phyloP scores from a whole-genome alignment of 108 stramenopile genomes.

The Skeletonema potamos region DNA sequence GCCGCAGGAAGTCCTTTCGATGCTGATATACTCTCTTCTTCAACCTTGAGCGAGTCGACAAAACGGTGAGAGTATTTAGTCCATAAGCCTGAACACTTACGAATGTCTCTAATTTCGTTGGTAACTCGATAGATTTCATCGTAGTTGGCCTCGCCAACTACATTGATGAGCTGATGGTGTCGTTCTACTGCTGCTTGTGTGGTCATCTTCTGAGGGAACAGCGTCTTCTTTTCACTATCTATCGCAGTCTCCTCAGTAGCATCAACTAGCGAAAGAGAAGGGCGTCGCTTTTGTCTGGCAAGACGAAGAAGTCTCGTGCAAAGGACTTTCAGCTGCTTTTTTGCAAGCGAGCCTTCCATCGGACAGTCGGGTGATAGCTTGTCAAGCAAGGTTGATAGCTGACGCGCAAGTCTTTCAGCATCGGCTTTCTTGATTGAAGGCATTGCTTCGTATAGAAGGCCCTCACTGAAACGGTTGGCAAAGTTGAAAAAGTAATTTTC shows the following conservation, averaged over 20 bases:
- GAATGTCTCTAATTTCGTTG: slow-evolving; percentile 22
- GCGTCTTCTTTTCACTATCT: background rate
- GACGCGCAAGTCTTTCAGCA: slow-evolving; percentile 14
- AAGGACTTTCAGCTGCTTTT: background rate
- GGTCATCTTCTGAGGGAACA: background rate
- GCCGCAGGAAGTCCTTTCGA: slow-evolving; percentile 2
- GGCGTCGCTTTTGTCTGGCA: background rate
- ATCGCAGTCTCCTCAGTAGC: background rate
- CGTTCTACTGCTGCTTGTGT: slow-evolving; percentile 6
- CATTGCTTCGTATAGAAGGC: background rate
- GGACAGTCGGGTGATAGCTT: background rate
- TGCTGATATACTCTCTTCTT: slow-evolving; percentile 13
- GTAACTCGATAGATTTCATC: slow-evolving; percentile 1
- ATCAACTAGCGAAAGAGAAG: background rate
- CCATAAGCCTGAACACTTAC: slow-evolving; percentile 18
- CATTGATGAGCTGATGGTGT: slow-evolving; percentile 18
- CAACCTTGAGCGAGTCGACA: background rate
- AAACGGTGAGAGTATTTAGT: slow-evolving; percentile 16
- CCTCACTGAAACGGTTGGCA: background rate
- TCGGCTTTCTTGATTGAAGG: slow-evolving; percentile 1
- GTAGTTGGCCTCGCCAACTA: slow-evolving; percentile 23
- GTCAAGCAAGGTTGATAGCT: slow-evolving; percentile 11
- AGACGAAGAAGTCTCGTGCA: slow-evolving; percentile 11
- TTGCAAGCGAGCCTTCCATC: background rate
- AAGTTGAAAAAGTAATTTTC: too few relatives aligned